Evolutionary conservation across 2,329 filamentous ascomycete genomes (phyloP), one percentile per base, ranked within the genome.

Genomic region (Karstenula rhodostoma): DNA sequence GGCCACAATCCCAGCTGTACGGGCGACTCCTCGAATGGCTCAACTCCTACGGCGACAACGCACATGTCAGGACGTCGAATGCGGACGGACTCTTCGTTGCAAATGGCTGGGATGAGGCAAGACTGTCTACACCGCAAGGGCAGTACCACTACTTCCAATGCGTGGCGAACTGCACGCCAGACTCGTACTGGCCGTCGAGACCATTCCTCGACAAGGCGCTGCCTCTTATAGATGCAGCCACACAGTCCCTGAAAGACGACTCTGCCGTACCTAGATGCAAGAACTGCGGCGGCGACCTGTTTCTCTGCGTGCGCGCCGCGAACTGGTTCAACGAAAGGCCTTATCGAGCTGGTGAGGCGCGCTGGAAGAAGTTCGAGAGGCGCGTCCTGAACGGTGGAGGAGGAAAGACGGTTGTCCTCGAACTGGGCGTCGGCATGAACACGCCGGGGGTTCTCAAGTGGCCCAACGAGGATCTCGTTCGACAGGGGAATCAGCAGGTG

Each of bases 11-110:
- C n/a, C 19, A 25, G 2, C 46, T 68, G 19, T 77, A 72, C 49
- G 44, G 49, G 19, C 40, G 37, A 33, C 64, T 67, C 4, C 50
- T 67, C 12, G 42, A 57, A 2, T 66, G 66, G 60, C 55, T 68
- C 17, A 52, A 64, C 8, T 56, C 44, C 2, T 70, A 60, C 15
- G 58, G 59, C 8, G 61, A 66, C 12, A 59, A 66, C 9, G 63
- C 63, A 9, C 73, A 73, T 33, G 58, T 78, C 13, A 68, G 75
- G 9, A 78, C 76, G 1, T 73, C 70, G 2, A 78, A 78, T 53
- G 74, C 73, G 1, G 75, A 78, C 42, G 69, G 73, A 2, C 59
- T 77, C 3, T 78, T 77, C 46, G 29, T 71, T 15, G 64, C 65
- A 0, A 70, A 75, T 40, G 73, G 72, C 0, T 73, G 73, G 64